Percentiles rank a stretch among this genome's conserved stretches.
Evolutionary conservation across 2,329 filamentous ascomycete genomes (phyloP).

Genomic region (Neodidymelliopsis sp.): DNA sequence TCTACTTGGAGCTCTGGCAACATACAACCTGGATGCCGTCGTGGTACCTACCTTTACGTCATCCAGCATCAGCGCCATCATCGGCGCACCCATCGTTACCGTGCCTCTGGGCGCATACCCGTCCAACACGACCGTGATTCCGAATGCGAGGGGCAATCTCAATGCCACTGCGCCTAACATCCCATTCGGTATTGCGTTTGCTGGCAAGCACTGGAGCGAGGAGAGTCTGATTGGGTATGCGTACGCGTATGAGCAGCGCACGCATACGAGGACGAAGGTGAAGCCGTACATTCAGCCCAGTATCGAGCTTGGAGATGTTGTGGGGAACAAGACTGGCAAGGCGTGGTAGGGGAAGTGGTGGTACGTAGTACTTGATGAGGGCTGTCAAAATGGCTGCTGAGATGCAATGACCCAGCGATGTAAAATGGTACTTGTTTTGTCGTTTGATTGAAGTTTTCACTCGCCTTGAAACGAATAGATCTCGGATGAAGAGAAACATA

Average conservation of each 20-base stretch:
- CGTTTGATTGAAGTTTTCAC: no score
- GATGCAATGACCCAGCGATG: no score
- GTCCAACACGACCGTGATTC: slow-evolving; percentile 54
- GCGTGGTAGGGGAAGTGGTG: not conserved
- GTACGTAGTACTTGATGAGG: not conserved
- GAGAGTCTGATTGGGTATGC: slow-evolving; percentile 68
- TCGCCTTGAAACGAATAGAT: no score
- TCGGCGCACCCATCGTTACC: slow-evolving; percentile 68
- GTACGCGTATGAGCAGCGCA: slow-evolving; percentile 73
- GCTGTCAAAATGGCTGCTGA: no score
- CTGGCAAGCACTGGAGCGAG: slow-evolving; percentile 68
- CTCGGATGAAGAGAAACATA: no score
- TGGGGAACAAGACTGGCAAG: slow-evolving; percentile 28
- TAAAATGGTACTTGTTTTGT: no score
- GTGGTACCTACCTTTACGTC: slow-evolving; percentile 64
- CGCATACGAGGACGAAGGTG: slow-evolving; percentile 56
- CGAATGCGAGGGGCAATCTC: slow-evolving; percentile 59
- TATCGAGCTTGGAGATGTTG: slow-evolving; percentile 57
- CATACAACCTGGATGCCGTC: slow-evolving; percentile 66
- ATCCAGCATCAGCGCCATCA: slow-evolving; percentile 59
- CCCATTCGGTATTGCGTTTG: slow-evolving; percentile 69
- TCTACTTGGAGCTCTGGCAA: slow-evolving; percentile 65
- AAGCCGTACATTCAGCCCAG: slow-evolving; percentile 59
- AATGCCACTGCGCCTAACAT: slow-evolving; percentile 62
- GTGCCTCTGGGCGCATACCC: slow-evolving; percentile 69